Evolutionary conservation across 2,329 filamentous ascomycete species (phyloP).

Genomic region (Fusarium chlamydosporum): DNA sequence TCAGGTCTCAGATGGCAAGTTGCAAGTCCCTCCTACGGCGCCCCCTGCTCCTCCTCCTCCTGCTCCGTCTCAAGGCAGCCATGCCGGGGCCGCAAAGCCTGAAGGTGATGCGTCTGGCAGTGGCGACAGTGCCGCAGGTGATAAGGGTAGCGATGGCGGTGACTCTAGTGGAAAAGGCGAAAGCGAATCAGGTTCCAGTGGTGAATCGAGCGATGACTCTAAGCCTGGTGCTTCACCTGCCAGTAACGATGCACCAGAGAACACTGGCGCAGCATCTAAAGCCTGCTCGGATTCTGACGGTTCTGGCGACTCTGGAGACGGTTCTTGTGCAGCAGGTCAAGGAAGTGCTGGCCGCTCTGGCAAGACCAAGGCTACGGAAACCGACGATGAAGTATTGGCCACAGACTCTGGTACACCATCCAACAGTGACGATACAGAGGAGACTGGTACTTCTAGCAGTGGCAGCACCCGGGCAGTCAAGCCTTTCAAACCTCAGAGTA

Average conservation of each 20-base stretch:
- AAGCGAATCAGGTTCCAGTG: no score
- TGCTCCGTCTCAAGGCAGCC: neutral
- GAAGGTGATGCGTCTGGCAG: neutral
- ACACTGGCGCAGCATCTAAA: constrained; percentile 3
- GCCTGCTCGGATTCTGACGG: neutral
- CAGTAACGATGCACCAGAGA: constrained; percentile 5
- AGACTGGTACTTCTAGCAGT: neutral
- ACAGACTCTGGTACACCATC: constrained; percentile 33
- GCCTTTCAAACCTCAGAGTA: constrained; percentile 33
- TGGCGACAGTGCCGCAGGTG: neutral
- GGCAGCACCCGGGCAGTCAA: constrained; percentile 26
- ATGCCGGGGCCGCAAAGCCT: constrained; percentile 4
- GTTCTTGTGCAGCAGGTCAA: neutral
- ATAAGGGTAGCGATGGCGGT: neutral
- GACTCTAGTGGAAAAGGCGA: neutral
- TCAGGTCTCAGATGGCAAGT: constrained; percentile 54
- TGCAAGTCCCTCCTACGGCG: constrained; percentile 49
- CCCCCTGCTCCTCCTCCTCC: constrained; percentile 37
- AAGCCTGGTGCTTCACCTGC: constrained; percentile 17
- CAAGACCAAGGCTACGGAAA: neutral
- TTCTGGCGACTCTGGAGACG: neutral
- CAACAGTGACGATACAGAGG: neutral
- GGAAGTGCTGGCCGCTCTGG: neutral
- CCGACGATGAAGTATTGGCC: constrained; percentile 23
- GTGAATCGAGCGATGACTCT: neutral